Base-by-base conservation (phyloP, 805 yeast species). In the Torulaspora maleeae region DNA sequence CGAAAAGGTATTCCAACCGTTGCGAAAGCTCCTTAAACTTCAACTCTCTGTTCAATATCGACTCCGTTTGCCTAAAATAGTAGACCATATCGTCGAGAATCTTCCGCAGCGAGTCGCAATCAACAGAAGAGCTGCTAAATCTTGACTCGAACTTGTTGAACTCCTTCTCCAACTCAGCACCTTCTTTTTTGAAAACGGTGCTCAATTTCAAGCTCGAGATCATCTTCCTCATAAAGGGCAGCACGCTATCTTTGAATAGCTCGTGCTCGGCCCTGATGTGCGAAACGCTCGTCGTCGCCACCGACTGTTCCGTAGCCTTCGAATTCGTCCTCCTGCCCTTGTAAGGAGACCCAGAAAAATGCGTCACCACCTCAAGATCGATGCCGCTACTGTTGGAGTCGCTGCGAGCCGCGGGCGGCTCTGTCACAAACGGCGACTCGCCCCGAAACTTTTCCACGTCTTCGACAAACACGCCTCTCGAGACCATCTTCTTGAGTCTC, bases 21-120 rank as follows among this genome's bases (percentile, higher is more conserved):
- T 49, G 51, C 2, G 53, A 48, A 3, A 55, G 19, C 19, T 44
- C 47, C 38, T 53, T 55, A 15, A 47, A 46, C 33, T 50, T 54
- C 17, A 59, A 41, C 35, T 61, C 64, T 15, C 58, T 51, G 37
- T 59, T 61, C 22, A 61, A 41, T n/a, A 58, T 41, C 1, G 58
- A 52, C 12, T 50, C 46, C 16, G 53, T 53, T 36, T 58, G 62
- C 36, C 57, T 52, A 25, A 51, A 53, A 6, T 54, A 38, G 35
- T 51, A 54, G 8, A 36, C 45, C 10, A 61, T 27, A 25, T 54
- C 55, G 25, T 53, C 50, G 24, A 61, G 39, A 3, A 59, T 46
- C 9, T 48, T 47, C 12, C 41, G 42, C 34, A 61, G 25, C 28
- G 38, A 15, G 50, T 15, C 10, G 40, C 37, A 8, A 47, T 36